Percentiles rank a stretch among this genome's conserved stretches.
These are phyloP conservation scores for Glarea lozoyensis DNA, from an alignment of 495 filamentous ascomycete genomes.

Conservation along the genomic window DNA sequence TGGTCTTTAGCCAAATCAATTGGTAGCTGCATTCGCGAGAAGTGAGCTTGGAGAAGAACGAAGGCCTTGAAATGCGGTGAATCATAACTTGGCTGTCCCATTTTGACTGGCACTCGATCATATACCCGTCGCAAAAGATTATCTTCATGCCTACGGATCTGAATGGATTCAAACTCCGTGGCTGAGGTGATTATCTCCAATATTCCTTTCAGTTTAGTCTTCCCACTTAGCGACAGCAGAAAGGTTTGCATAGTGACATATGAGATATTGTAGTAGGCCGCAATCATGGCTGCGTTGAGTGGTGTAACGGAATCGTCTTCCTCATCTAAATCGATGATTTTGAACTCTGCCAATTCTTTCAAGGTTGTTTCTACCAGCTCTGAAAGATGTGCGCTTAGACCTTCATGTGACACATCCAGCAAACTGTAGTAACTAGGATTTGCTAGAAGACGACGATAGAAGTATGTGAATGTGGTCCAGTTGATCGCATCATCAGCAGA, in stretches of 20 bases:
- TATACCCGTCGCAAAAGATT: constrained; percentile 85
- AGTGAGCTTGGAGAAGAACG: constrained; percentile 91
- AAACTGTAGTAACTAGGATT: constrained; percentile 97
- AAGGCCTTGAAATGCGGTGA: constrained; percentile 98
- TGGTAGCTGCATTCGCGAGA: constrained; percentile 92
- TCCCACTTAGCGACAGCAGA: constrained; percentile 81
- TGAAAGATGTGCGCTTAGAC: constrained; percentile 86
- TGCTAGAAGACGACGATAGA: constrained; percentile 92
- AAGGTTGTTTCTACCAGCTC: constrained; percentile 91
- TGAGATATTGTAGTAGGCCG: constrained; percentile 97
- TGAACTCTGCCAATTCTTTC: constrained; percentile 84
- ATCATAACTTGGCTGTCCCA: constrained; percentile 74
- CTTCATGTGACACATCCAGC: constrained; percentile 82
- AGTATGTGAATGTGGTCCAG: constrained; percentile 97
- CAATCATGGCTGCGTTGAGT: constrained; percentile 94
- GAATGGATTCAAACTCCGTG: constrained; percentile 91
- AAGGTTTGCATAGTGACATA: constrained; percentile 99
- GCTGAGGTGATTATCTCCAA: constrained; percentile 96
- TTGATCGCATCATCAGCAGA: constrained; percentile 97
- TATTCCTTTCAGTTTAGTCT: constrained; percentile 91
- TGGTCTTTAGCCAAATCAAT: constrained; percentile 97
- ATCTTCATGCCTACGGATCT: constrained; percentile 90
- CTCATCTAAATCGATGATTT: constrained; percentile 95
- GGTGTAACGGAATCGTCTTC: constrained; percentile 88
- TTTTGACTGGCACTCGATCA: constrained; percentile 90